Evolutionary conservation across 2,329 filamentous ascomycete genomes (phyloP).

Genomic region (Penicillium sp.): DNA sequence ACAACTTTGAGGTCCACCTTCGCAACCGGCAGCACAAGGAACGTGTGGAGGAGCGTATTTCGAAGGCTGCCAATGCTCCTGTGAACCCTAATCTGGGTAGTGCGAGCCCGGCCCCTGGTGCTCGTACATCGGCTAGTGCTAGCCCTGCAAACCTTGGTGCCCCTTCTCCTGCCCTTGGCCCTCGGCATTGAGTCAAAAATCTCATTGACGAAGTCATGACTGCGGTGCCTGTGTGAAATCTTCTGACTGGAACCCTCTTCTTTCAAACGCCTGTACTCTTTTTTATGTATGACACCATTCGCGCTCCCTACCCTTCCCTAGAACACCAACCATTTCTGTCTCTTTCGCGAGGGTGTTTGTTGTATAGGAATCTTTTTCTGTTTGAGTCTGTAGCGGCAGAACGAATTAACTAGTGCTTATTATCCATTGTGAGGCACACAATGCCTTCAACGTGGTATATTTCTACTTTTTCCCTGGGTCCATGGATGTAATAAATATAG

Average conservation of each 20-base stretch:
- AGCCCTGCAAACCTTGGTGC: background rate
- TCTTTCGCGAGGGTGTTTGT: slow-evolving; percentile 7
- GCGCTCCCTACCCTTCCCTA: background rate
- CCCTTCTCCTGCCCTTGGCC: slow-evolving; percentile 12
- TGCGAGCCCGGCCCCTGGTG: slow-evolving; percentile 18
- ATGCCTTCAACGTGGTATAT: slow-evolving; percentile 9
- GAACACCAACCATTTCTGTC: background rate
- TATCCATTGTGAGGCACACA: slow-evolving; percentile 1
- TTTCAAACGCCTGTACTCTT: slow-evolving; percentile 20
- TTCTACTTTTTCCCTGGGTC: background rate
- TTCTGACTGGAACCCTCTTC: slow-evolving; percentile 6
- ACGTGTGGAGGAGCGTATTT: slow-evolving; percentile 59
- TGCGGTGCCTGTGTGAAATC: slow-evolving; percentile 12
- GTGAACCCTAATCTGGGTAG: slow-evolving; percentile 6
- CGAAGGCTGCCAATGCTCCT: slow-evolving; percentile 23
- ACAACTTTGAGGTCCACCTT: slow-evolving; percentile 90
- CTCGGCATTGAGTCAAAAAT: slow-evolving; percentile 16
- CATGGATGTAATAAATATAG: background rate
- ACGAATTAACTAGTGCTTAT: slow-evolving; percentile 13
- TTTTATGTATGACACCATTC: background rate
- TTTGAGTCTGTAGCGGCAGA: slow-evolving; percentile 10
- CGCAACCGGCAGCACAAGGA: slow-evolving; percentile 80
- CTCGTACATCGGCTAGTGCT: background rate
- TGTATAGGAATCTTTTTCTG: slow-evolving; percentile 18
- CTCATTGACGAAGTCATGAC: slow-evolving; percentile 21